phyloP scores from a whole-genome alignment of 495 filamentous ascomycete genomes.

The Daldinia loculata region DNA sequence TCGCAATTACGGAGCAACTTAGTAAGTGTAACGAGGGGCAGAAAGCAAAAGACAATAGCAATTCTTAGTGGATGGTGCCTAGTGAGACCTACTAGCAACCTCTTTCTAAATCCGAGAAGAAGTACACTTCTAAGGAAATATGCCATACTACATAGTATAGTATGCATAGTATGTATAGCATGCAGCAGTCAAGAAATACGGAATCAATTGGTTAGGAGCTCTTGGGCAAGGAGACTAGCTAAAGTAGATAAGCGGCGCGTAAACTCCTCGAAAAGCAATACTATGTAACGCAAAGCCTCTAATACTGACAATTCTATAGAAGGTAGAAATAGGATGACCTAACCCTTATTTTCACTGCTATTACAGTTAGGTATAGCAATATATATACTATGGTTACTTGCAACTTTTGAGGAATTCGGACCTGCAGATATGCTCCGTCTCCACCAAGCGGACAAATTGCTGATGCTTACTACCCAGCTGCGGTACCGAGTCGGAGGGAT shows the following conservation, averaged over 20 bases:
- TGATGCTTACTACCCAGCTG: conserved; percentile 24
- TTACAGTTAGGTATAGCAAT: too few species aligned
- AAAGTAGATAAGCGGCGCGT: conserved; percentile 36
- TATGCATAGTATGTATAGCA: neutral
- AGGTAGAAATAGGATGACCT: too few species aligned
- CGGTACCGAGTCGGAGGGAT: conserved; percentile 26
- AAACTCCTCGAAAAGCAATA: conserved; percentile 20
- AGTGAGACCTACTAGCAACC: neutral
- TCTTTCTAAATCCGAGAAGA: neutral
- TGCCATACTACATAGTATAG: conserved; percentile 4
- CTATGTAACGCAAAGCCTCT: neutral
- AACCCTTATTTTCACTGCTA: too few species aligned
- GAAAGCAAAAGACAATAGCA: neutral
- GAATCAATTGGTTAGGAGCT: conserved; percentile 30
- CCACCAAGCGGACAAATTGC: conserved; percentile 26
- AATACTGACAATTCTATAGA: neutral
- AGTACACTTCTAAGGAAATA: neutral
- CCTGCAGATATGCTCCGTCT: conserved; percentile 9
- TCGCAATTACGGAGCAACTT: neutral
- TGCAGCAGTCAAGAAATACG: conserved; percentile 6
- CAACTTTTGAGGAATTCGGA: too few species aligned
- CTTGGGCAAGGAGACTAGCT: conserved; percentile 23
- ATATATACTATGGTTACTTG: too few species aligned
- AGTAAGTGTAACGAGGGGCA: conserved; percentile 32
- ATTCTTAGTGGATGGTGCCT: neutral